Evolutionary conservation across 1,284 basidiomycete genomes (phyloP), one percentile per base, ranked within the genome.

Genomic region (Ustilago hordei): DNA sequence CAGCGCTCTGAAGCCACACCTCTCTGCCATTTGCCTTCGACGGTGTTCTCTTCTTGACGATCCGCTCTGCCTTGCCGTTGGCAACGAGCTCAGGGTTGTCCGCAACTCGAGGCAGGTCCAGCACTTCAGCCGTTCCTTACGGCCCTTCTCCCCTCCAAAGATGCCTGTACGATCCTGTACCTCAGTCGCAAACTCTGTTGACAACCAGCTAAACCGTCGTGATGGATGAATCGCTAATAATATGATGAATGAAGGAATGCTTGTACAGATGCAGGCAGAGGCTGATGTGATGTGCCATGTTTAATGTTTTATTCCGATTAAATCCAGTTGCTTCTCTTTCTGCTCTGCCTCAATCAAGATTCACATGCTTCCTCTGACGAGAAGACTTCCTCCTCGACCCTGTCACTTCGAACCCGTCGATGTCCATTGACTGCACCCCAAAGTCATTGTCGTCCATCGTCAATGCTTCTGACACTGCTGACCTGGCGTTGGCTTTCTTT

Each of bases 321-420:
- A 38, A 45, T 63, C 41, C 23, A 35, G 12, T 41, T 19, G 6
- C 19, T 41, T 39, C 15, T 55, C 23, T 23, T 38, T 31, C 28
- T 59, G 48, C 11, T 17, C 28, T 32, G 9, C 12, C 7, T 69
- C 60, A 73, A 36, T 73, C 70, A 15, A 73, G 58, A 12, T 73
- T 52, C 41, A 68, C 70, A 12, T 64, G 70, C 35, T 68, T 73
- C 31, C 70, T 55, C 36, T 64, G 70, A 34, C 70, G 64, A 19
- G 70, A 63, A 4, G 60, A 60, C 32, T 61, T 47, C 19, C 70
- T 68, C 12, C 61, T 52, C 5, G 65, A 68, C 3, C 61, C 60
- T 6, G 61, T 68, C 8, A 68, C 62, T 11, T 73, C 65, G 43
- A 70, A 70, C 3, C 62, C 71, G 32, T 74, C 66, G 3, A 65